Evolutionary conservation across 768 basidiomycete species (phyloP), one percentile per base, ranked within the genome.

Genomic region (Pleurotus ostreatus): DNA sequence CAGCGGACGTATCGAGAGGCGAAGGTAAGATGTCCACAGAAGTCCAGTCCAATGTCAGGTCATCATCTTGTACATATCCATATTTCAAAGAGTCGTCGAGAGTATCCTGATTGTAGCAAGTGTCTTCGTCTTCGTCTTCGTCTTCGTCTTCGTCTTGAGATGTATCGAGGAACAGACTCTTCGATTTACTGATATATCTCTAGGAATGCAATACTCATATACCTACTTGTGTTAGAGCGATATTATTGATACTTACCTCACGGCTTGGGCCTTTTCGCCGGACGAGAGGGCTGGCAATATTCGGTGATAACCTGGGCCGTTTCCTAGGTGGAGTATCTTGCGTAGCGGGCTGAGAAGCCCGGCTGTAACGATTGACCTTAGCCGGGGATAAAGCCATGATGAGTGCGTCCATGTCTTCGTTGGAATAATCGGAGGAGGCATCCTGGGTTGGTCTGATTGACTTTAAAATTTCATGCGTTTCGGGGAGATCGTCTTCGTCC

Each of bases 401-500:
- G 23, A 81, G 67, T 22, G 71, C 70, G 59, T 80, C 76, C 41
- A 74, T 60, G 55, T 80, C 75, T 11, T 73, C 65, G 61, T 78
- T 71, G 11, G 72, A 72, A 60, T 78, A 79, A 61, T 68, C 67
- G 23, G 70, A 65, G 38, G 58, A 49, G 46, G 59, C 64, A 48
- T 52, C 16, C 18, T 51, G 49, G 5, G 16, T 41, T 22, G 20
- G n/a, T 4, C 38, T 25, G 37, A n/a, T 58, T 46, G 46, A 49
- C 57, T 43, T 60, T 25, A 70, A 57, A 49, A 74, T 71, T 47
- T 71, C 66, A 30, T 62, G 62, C 38, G 73, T 64, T 48, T 73
- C 77, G 3, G 78, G 80, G 38, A 80, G 67, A 23, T 78, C 74
- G 48, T 78, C 77, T 37, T 77, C 72, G 38, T 77, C 76, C 26